Base-by-base conservation (phyloP, 1,284 basidiomycete genomes). In the Tylopilus orsonianus region DNA sequence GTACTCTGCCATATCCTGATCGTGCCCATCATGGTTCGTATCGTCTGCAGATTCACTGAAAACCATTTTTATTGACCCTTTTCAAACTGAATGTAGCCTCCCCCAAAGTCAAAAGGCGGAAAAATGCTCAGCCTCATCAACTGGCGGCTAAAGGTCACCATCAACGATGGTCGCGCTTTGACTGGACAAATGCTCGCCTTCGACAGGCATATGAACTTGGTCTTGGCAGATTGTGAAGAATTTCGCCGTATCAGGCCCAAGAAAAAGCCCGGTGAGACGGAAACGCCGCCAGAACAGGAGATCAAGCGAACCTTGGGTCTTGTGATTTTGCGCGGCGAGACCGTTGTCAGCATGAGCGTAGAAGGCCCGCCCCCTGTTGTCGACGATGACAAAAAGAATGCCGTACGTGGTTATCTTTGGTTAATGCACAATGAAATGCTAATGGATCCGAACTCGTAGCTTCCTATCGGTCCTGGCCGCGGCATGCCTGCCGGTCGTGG, bases 131-230 rank as follows among this genome's bases (percentile, higher is more conserved):
- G 87, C 68, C 87, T 99, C 72, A 86, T 99, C 77, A 96, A 98
- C 76, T 98, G 96, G 87, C 81, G 96, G 67, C 81, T 99, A 60
- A 95, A 93, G 74, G 87, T 99, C 55, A 97, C 95, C 48, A 87
- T 99, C 72, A 98, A 97, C 83, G 97, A 99, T 73, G 93, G 93
- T 50, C 90, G 97, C 66, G 83, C 91, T 50, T 78, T 99, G 60
- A 93, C 92, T 37, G 97, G 97, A 40, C 97, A 98, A 74, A 96
- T 99, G 89, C 87, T 99, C 65, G 97, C 97, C 43, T 99, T 98
- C 68, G 97, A 99, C 77, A 88, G 91, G 64, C 97, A 99, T 75
- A 99, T 99, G 96, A 99, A 99, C 74, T 80, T 99, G 59, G 97
- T 99, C 43, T 76, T 99, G 47, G 93, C 95, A 12, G 96, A 99